Base-by-base conservation (phyloP, 495 filamentous ascomycete species). In the Xylaria scruposa region DNA sequence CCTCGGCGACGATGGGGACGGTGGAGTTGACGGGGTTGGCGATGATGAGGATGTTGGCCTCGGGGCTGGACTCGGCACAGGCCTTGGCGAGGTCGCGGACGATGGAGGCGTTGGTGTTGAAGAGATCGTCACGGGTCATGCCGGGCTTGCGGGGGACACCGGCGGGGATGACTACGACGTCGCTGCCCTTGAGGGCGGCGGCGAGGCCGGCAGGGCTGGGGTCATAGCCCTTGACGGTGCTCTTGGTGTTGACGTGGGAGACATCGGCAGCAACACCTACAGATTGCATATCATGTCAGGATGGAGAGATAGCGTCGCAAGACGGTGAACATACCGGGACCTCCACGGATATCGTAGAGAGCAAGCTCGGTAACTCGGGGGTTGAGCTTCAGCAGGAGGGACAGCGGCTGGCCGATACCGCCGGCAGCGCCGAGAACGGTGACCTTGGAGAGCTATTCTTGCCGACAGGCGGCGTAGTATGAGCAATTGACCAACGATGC, bases 81-180 rank as follows among this genome's bases (percentile, higher is more conserved):
- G 94, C 94, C 90, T 99, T 98, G 82, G 96, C 95, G 72, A 99
- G 91, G 85, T 98, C 96, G 73, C 96, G 96, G 81, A 99, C 96
- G 80, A 99, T 99, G 75, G 94, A 97, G 83, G 97, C 96, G 84
- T 99, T 99, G 88, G 95, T 99, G 88, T 99, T 99, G 93, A 99
- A 99, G 68, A 99, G 92, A 80, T 99, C 94, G 86, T 98, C 96
- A 87, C 96, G 94, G 86, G 93, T 97, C 96, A 99, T 99, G 85
- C 96, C 96, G 79, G 96, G 96, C 90, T 99, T 99, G 86, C 96
- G 94, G 76, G 96, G 96, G 74, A 99, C 96, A 86, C 96, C 96
- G 77, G 96, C 96, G 77, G 96, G 96, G 82, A 99, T 98, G 77
- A 99, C 90, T 77, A 99, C 94, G 77, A 99, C 90, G 81, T 98